These are phyloP conservation scores for Chaetothyriales sp. DNA, from an alignment of 2,329 filamentous ascomycete genomes.

Conservation along the genomic window DNA sequence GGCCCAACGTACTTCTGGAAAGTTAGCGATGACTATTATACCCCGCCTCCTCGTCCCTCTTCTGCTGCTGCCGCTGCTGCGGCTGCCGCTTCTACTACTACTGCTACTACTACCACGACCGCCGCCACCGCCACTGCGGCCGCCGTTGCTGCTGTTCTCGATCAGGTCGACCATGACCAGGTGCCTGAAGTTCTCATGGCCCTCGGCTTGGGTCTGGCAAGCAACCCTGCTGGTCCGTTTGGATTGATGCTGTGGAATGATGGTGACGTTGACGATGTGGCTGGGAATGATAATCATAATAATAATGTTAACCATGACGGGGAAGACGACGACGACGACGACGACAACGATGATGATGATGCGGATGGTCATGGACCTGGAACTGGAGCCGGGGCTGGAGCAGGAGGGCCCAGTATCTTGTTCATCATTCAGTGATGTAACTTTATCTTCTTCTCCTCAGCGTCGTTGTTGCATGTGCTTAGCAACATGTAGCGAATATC, in stretches of 20 bases:
- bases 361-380: background rate
- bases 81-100: background rate
- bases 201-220: background rate
- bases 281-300: background rate
- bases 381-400: background rate
- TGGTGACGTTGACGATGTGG: background rate
- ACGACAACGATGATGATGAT: background rate
- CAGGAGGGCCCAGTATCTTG: background rate
- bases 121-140: too few species aligned
- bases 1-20: constrained; percentile 72
- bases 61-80: constrained; percentile 18
- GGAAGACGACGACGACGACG: background rate
- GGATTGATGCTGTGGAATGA: background rate
- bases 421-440: background rate
- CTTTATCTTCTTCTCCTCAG: background rate
- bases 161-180: too few species aligned
- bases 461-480: background rate
- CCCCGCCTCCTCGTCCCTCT: too few species aligned
- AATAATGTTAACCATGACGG: background rate
- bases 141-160: too few species aligned
- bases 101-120: too few species aligned
- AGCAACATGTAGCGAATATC: too few species aligned
- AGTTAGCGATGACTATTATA: constrained; percentile 35
- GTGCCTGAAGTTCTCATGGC: background rate
- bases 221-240: background rate